A percentile compares a stretch with the other conserved stretches of the same genome.
Evolutionary conservation across 2,329 filamentous ascomycete species (phyloP).

Genomic region (Aspergillus bombycis): DNA sequence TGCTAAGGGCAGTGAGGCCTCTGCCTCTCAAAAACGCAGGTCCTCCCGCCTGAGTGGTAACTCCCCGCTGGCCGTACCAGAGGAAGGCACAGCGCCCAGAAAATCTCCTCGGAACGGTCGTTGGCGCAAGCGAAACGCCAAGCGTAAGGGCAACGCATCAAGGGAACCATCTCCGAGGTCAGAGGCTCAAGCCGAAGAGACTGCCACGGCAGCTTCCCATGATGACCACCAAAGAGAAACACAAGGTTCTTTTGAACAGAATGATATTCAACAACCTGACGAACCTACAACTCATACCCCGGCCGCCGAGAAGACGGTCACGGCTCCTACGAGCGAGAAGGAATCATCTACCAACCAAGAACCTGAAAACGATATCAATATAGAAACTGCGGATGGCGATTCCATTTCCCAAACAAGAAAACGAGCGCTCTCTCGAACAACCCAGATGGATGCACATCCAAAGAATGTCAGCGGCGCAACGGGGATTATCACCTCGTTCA

Average conservation of each 20-base stretch:
- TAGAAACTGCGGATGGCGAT: constrained; percentile 16
- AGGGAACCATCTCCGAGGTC: constrained; percentile 9
- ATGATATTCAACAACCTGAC: neutral
- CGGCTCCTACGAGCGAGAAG: neutral
- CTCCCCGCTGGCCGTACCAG: constrained; percentile 15
- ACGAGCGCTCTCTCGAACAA: constrained; percentile 1
- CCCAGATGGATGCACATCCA: constrained; percentile 3
- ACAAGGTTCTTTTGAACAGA: neutral
- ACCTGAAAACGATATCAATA: constrained; percentile 18
- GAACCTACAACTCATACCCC: neutral
- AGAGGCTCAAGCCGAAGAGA: neutral
- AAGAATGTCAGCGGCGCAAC: constrained; percentile 18
- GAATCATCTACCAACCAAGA: neutral
- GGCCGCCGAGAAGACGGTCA: neutral
- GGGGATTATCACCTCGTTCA: constrained; percentile 58
- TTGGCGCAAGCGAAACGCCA: constrained; percentile 25
- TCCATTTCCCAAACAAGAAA: constrained; percentile 1
- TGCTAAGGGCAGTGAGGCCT: constrained; percentile 8
- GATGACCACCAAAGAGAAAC: neutral
- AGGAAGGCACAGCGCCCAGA: constrained; percentile 16
- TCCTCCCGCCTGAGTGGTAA: constrained; percentile 34
- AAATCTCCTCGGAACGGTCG: constrained; percentile 22
- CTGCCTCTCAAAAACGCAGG: constrained; percentile 33
- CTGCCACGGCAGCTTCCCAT: neutral
- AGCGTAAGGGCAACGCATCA: constrained; percentile 16